Conservation (phyloP, 495 filamentous ascomycete species). For the Usnea hakonensis region DNA sequence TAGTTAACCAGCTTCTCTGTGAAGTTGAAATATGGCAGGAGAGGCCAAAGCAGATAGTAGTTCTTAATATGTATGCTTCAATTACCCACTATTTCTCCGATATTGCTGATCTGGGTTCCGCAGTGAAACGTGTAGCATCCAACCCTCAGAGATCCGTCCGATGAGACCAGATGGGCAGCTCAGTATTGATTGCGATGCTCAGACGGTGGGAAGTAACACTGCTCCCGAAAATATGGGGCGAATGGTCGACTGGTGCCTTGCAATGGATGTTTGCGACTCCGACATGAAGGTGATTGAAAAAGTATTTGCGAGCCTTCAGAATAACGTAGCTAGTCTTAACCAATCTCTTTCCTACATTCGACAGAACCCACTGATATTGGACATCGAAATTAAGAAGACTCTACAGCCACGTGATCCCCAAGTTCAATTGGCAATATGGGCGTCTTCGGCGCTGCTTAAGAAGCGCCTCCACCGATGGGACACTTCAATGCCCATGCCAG, state of each 20-base stretch:
- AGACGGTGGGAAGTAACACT: no score
- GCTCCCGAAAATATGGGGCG: neutral
- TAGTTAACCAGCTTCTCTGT: neutral
- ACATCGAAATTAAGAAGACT: constrained; percentile 2
- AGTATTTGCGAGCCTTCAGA: neutral
- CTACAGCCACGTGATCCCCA: neutral
- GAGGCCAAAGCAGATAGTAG: neutral
- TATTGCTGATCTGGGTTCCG: neutral
- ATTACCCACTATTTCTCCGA: neutral
- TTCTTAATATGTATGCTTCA: neutral
- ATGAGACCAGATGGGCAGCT: neutral
- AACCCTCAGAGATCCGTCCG: constrained; percentile 2
- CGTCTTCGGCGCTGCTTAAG: neutral
- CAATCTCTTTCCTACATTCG: neutral
- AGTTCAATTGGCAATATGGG: constrained; percentile 5
- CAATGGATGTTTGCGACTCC: neutral
- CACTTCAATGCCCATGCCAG: neutral
- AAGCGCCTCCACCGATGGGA: neutral
- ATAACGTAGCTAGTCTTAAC: neutral
- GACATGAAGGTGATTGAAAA: neutral
- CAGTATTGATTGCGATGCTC: neutral
- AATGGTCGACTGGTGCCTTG: constrained; percentile 1
- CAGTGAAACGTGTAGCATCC: neutral
- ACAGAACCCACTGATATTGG: neutral
- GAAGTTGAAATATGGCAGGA: neutral